These are phyloP conservation scores for Crithidia expoeki DNA, from an alignment of 208 protist species.

Conservation along the genomic window DNA sequence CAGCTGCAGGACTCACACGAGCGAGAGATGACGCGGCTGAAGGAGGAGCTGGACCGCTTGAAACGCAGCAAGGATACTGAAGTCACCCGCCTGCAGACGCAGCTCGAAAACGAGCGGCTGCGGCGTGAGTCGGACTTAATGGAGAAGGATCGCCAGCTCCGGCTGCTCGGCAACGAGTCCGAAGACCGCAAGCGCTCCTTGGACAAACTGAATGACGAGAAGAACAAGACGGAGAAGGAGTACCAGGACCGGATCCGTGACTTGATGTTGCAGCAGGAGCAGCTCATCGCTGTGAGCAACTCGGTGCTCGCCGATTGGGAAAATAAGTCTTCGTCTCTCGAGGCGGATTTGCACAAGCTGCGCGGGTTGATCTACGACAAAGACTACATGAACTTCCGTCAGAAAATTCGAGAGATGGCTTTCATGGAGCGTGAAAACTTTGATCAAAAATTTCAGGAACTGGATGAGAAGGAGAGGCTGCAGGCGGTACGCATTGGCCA, in stretches of 20 bases:
- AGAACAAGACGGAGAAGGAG: constrained; percentile 50
- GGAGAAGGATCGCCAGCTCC: constrained; percentile 71
- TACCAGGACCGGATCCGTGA: constrained; percentile 68
- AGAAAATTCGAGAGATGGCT: constrained; percentile 59
- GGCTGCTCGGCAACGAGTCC: constrained; percentile 53
- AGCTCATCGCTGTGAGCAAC: constrained; percentile 55
- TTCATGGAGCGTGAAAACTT: constrained; percentile 62
- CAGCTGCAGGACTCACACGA: constrained; percentile 53
- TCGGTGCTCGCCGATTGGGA: constrained; percentile 68
- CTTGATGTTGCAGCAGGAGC: constrained; percentile 65
- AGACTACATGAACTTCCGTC: constrained; percentile 72
- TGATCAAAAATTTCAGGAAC: constrained; percentile 60
- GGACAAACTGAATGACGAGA: constrained; percentile 46
- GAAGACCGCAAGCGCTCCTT: constrained; percentile 42
- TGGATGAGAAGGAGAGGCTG: constrained; percentile 66
- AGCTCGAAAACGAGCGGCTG: constrained; percentile 50
- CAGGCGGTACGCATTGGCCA: constrained; percentile 52
- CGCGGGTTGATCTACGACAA: constrained; percentile 63
- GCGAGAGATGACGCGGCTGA: constrained; percentile 38
- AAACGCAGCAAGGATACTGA: constrained; percentile 44
- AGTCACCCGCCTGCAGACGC: constrained; percentile 40
- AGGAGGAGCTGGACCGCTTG: constrained; percentile 55
- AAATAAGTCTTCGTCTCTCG: constrained; percentile 56
- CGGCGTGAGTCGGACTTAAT: constrained; percentile 51
- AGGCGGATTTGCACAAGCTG: constrained; percentile 63